Evolutionary conservation across 2,329 filamentous ascomycete species (phyloP), one percentile per base, ranked within the genome.

Genomic region (Colletotrichum acutatum): DNA sequence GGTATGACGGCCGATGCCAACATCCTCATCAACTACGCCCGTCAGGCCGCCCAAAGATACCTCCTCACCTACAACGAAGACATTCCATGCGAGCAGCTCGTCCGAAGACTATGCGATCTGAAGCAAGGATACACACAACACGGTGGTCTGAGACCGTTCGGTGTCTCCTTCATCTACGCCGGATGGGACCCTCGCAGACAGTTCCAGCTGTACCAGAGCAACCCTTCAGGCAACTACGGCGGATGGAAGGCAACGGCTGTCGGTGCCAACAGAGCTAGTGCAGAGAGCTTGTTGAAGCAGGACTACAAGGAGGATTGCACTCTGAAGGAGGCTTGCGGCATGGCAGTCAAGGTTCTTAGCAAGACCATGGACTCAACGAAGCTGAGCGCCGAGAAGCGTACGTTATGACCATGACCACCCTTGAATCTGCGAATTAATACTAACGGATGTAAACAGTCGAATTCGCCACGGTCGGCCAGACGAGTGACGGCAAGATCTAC

Each of bases 281-380:
- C 97, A 11, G 95, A 98, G 85, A 98, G 95, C 85, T 85, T 99
- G 84, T 85, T 99, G 83, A 99, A 99, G 90, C 97, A 99, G 84
- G 97, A 99, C 84, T 99, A 99, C 88, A 98, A 98, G 89, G 97
- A 99, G 86, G 95, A 98, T 78, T 98, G 95, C 84, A 93, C 94
- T 77, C 84, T 99, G 81, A 94, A 98, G 87, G 97, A 99, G 87
- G 97, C 97, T 5, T 99, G 97, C 83, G 95, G 93, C 67, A 93
- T 98, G 89, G 97, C 97, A 12, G 97, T 99, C 83, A 99, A 99
- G 90, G 97, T 99, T 75, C 86, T 99, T 77, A 98, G 97, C 90
- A 99, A 99, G 92, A 99, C 97, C 6, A 99, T 99, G 97, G 97
- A 99, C 84, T 98, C 95, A 68, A 98, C 96, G 67, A 99, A 98